Percentiles rank a stretch among this genome's conserved stretches.
Evolutionary conservation across 441 rosid species (phyloP).

Genomic region (Flueggea neowawraea): DNA sequence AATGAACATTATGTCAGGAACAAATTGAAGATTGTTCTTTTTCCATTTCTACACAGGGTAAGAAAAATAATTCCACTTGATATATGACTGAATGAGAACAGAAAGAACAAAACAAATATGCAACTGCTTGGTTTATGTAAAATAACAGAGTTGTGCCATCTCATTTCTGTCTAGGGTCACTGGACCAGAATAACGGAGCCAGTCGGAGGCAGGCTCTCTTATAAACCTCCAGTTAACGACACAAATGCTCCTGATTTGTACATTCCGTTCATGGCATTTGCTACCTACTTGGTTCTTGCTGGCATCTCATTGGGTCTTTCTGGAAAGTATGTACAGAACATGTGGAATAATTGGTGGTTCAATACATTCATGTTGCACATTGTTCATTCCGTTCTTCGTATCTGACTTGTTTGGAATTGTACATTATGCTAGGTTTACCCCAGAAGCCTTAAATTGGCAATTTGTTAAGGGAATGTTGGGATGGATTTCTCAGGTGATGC

Average conservation of each 20-base stretch:
- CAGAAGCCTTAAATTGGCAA: constrained; percentile 42
- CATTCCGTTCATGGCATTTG: constrained; percentile 50
- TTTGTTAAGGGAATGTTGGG: constrained; percentile 38
- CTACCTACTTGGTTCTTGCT: constrained; percentile 40
- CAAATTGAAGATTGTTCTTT: constrained; percentile 41
- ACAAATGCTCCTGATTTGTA: constrained; percentile 51
- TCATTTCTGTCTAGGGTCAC: constrained; percentile 26
- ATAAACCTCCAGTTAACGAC: constrained; percentile 40
- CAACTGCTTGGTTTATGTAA: not conserved
- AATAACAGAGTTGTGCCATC: not conserved
- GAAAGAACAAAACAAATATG: not conserved
- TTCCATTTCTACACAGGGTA: constrained; percentile 48
- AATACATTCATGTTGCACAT: not conserved
- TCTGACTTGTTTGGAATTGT: not conserved
- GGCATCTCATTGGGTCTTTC: constrained; percentile 37
- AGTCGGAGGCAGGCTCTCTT: constrained; percentile 40
- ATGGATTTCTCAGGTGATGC: constrained; percentile 39
- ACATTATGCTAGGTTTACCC: constrained; percentile 31
- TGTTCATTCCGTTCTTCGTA: not conserved
- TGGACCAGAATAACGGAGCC: constrained; percentile 47
- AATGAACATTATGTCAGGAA: constrained; percentile 44
- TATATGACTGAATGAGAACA: not conserved
- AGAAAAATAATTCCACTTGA: not conserved
- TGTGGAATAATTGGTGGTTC: not conserved
- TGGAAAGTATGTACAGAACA: constrained; percentile 31